phyloP scores from a whole-genome alignment of 371 early-diverging fungal species.

The Rhizomucor pusillus region DNA sequence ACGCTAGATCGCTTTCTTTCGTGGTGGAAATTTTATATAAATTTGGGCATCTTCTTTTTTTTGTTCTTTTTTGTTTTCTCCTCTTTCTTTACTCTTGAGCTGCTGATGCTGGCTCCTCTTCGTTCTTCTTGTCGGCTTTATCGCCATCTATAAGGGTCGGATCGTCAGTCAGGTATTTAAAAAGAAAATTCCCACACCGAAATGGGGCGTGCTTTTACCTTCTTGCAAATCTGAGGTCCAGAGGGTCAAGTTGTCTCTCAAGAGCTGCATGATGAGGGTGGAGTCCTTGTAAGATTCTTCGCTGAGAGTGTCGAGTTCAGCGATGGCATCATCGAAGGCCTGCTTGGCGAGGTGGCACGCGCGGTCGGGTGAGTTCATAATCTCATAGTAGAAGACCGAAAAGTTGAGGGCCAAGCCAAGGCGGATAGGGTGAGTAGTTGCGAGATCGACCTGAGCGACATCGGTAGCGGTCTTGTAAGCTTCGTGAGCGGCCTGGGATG shows the following conservation, averaged over 20 bases:
- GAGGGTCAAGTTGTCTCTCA: constrained; percentile 99
- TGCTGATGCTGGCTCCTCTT: not conserved
- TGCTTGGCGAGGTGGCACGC: constrained; percentile 99
- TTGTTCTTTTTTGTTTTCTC: not conserved
- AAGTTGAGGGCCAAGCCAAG: constrained; percentile 99
- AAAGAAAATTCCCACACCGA: not conserved
- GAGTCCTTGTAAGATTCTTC: constrained; percentile 99
- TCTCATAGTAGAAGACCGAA: constrained; percentile 99
- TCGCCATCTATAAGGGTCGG: not conserved
- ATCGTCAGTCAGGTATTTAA: too few species aligned
- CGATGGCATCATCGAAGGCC: constrained; percentile 99
- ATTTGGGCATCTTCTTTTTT: not conserved
- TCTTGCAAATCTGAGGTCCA: constrained; percentile 99
- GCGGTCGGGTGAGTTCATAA: constrained; percentile 97
- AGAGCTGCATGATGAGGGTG: constrained; percentile 99
- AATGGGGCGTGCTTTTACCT: constrained; percentile 18
- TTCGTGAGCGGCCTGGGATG: constrained; percentile 87
- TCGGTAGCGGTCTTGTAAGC: constrained; percentile 97
- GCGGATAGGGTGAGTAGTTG: constrained; percentile 98
- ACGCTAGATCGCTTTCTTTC: too few species aligned
- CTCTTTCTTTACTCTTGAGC: not conserved
- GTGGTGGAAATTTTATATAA: too few species aligned
- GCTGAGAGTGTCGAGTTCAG: constrained; percentile 95
- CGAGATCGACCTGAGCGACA: constrained; percentile 92
- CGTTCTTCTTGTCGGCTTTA: constrained; percentile 1